Conservation (phyloP, 2,329 filamentous ascomycete genomes). For the Furcasterigmium sp. region DNA sequence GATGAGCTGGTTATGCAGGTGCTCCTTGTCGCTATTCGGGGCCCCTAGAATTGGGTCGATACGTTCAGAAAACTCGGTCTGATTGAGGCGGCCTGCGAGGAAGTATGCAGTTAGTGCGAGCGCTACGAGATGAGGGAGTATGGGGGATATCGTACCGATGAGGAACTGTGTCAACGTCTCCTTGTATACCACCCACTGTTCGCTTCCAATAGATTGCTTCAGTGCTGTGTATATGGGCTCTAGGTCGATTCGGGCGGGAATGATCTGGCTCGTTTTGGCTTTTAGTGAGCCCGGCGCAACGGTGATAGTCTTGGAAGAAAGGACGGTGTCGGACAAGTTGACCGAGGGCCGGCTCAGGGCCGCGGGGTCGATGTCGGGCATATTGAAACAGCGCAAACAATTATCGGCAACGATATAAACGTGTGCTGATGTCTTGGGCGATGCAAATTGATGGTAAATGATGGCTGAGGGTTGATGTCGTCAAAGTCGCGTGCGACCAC, state of each 20-base stretch:
- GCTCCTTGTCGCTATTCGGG: conserved; percentile 52
- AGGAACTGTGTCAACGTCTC: conserved; percentile 58
- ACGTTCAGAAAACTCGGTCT: conserved; percentile 52
- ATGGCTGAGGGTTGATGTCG: conserved; percentile 14
- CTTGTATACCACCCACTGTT: conserved; percentile 62
- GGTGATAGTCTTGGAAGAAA: conserved; percentile 53
- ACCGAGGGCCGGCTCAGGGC: conserved; percentile 58
- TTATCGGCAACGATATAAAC: not conserved
- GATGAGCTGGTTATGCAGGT: conserved; percentile 64
- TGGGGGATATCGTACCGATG: conserved; percentile 45
- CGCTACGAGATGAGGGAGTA: no score
- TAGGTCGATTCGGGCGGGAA: conserved; percentile 62
- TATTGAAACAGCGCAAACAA: conserved; percentile 24
- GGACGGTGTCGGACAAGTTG: conserved; percentile 52
- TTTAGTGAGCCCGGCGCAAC: conserved; percentile 44
- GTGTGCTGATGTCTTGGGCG: not conserved
- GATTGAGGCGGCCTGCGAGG: conserved; percentile 54
- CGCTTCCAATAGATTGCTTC: conserved; percentile 52
- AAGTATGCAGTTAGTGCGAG: no score
- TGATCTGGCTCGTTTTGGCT: conserved; percentile 56
- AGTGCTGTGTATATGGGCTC: conserved; percentile 60
- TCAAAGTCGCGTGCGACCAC: conserved; percentile 41
- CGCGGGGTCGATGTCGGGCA: conserved; percentile 68
- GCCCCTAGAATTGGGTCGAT: conserved; percentile 57
- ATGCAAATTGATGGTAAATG: conserved; percentile 3